A percentile compares a stretch with the other conserved stretches of the same genome.
phyloP scores from a whole-genome alignment of 352 stramenopile genomes.

The Phytophthora agathidicida region DNA sequence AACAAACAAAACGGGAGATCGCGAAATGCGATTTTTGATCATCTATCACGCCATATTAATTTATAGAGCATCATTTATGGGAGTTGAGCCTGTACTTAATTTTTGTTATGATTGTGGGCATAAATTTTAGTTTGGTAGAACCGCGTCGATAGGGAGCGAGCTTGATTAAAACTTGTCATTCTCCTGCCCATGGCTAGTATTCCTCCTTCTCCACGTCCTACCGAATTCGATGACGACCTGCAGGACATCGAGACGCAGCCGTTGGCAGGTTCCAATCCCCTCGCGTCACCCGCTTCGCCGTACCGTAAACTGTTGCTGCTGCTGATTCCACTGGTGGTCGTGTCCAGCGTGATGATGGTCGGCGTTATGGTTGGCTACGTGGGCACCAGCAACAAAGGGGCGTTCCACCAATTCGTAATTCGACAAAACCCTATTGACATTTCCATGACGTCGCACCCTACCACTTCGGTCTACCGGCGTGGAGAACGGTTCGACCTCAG shows the following conservation, averaged over 20 bases:
- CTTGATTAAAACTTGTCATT: too few relatives aligned
- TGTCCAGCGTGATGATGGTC: slow-evolving; percentile 16
- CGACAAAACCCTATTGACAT: slow-evolving; percentile 6
- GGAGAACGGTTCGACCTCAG: slow-evolving; percentile 26
- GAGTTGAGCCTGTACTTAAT: too few relatives aligned
- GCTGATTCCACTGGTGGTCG: slow-evolving; percentile 11
- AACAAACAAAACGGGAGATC: too few relatives aligned
- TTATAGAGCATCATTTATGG: too few relatives aligned
- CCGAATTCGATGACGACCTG: slow-evolving; percentile 15
- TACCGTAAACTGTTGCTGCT: slow-evolving; percentile 13
- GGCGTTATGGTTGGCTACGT: slow-evolving; percentile 20
- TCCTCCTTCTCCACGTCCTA: slow-evolving; percentile 10
- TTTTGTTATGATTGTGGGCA: slow-evolving; percentile 24
- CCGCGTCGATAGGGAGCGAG: too few relatives aligned
- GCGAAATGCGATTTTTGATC: too few relatives aligned
- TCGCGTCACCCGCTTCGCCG: slow-evolving; percentile 6
- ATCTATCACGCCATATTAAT: too few relatives aligned
- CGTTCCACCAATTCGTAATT: slow-evolving; percentile 17
- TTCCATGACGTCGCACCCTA: slow-evolving; percentile 10
- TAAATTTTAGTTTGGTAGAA: too few relatives aligned
- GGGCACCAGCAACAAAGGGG: slow-evolving; percentile 13
- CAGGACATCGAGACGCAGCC: slow-evolving; percentile 18
- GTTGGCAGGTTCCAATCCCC: slow-evolving; percentile 2
- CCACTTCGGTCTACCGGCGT: slow-evolving; percentile 19
- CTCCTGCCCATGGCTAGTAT: slow-evolving; percentile 20